Percentiles rank a stretch among this genome's conserved stretches.
These are phyloP conservation scores for Tylopilus sp. DNA, from an alignment of 768 basidiomycete species.

Conservation along the genomic window DNA sequence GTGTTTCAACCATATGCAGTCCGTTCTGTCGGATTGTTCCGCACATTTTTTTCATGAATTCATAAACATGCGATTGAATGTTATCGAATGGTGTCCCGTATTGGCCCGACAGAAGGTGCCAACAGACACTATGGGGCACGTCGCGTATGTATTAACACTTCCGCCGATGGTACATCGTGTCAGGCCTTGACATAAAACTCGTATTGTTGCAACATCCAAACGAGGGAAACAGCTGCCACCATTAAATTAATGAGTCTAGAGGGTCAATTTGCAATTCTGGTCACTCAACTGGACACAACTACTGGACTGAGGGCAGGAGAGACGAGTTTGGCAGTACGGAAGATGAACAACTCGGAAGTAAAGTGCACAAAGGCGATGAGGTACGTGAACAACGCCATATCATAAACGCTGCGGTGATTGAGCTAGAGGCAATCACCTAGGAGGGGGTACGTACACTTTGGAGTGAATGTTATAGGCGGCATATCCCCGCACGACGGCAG, in stretches of 20 bases:
- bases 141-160: slow-evolving; percentile 2
- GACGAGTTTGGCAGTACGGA: slow-evolving; percentile 64
- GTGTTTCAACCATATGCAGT: slow-evolving; percentile 13
- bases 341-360: slow-evolving; percentile 79
- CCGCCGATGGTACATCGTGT: background rate
- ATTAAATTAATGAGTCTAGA: slow-evolving; percentile 7
- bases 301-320: slow-evolving; percentile 66
- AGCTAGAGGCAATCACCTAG: slow-evolving; percentile 3
- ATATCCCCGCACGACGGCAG: slow-evolving; percentile 78
- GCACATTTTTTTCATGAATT: background rate
- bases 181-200: slow-evolving; percentile 62
- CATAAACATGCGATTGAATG: background rate
- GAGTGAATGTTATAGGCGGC: slow-evolving; percentile 87
- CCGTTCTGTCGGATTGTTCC: slow-evolving; percentile 2
- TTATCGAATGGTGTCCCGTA: background rate
- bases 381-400: slow-evolving; percentile 85
- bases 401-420: slow-evolving; percentile 65
- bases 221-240: slow-evolving; percentile 54
- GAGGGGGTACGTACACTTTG: slow-evolving; percentile 57
- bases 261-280: slow-evolving; percentile 30
- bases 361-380: slow-evolving; percentile 91
- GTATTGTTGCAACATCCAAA: slow-evolving; percentile 87
- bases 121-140: background rate
- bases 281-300: slow-evolving; percentile 72
- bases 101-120: slow-evolving; percentile 8